These are phyloP conservation scores for Amanita subjunquillea DNA, from an alignment of 768 basidiomycete genomes.

Conservation along the genomic window DNA sequence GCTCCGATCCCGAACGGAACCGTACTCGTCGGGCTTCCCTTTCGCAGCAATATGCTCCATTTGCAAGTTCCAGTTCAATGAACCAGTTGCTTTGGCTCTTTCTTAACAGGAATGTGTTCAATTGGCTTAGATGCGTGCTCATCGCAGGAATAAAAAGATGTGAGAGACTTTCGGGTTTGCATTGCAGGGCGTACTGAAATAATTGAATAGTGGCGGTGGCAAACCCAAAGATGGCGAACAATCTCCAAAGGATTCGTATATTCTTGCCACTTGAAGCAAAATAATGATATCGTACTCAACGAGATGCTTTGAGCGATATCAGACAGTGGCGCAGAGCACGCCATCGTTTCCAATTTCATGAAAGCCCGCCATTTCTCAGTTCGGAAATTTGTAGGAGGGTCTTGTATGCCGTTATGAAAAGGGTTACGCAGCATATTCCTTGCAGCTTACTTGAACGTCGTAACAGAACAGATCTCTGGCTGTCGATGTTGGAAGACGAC, in stretches of 20 bases:
- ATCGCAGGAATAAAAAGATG: neutral
- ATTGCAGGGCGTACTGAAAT: neutral
- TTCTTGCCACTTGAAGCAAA: conserved; percentile 3
- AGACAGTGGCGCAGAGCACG: conserved; percentile 2
- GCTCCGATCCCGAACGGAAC: too few relatives aligned
- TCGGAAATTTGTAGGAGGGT: neutral
- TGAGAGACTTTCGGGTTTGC: neutral
- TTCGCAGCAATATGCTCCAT: neutral
- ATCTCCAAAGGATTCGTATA: conserved; percentile 5
- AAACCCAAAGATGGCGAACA: neutral
- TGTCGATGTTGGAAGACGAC: neutral
- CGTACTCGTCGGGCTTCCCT: neutral
- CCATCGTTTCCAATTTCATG: neutral
- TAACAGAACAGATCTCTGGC: neutral
- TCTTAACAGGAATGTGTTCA: neutral
- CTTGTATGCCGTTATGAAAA: neutral
- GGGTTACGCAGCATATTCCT: neutral
- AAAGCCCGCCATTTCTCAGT: neutral
- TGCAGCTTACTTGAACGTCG: neutral
- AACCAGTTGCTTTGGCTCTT: neutral
- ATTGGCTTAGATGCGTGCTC: conserved; percentile 2
- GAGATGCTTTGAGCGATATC: neutral
- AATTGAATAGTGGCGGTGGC: conserved; percentile 3
- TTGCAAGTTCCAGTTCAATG: neutral
- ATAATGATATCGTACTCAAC: neutral